Evolutionary conservation across 2,329 filamentous ascomycete species (phyloP), one percentile per base, ranked within the genome.

Genomic region (Thelonectria olida): DNA sequence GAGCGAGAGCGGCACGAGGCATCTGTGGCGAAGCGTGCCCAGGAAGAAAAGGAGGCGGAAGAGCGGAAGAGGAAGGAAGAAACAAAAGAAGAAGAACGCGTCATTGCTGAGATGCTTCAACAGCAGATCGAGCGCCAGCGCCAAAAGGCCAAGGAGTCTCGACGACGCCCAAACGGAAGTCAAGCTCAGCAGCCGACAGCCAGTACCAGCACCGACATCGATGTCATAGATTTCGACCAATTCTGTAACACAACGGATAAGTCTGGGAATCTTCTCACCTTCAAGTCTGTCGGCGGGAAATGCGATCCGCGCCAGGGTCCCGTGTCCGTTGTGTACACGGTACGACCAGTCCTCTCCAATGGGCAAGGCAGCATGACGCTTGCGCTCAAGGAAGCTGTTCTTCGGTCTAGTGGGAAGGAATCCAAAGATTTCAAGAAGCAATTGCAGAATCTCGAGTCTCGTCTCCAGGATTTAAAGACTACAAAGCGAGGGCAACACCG

Each of bases 1-100:
- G 94, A 98, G 76, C 88, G 94, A 38, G 93, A 91, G 25, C 88
- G 88, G 13, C 92, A 97, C 64, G 92, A 96, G 78, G 90, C 90
- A 20, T 87, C 86, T 22, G 82, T 92, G 25, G 87, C 87, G 45
- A 83, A 84, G 70, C 78, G 87, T 52, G 90, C 85, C 67, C 80
- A 80, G 76, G 85, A 83, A 72, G 82, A 87, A 62, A 82, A 81
- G 62, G 80, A 83, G 64, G 81, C 81, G 48, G 81, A 86, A 51
- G 82, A 84, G 39, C 79, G 81, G 42, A 85, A 83, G 67, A 85
- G 81, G 62, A 73, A 82, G 36, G 81, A 88, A 61, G 88, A 88
- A 66, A 83, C 79, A 54, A 82, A 83, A 61, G 89, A 94, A 72
- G 89, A 93, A 72, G 88, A 93, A 65, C 84, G 90, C 23, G 82